Base-by-base conservation (phyloP, 805 yeast species). In the Pichia sporocuriosa region DNA sequence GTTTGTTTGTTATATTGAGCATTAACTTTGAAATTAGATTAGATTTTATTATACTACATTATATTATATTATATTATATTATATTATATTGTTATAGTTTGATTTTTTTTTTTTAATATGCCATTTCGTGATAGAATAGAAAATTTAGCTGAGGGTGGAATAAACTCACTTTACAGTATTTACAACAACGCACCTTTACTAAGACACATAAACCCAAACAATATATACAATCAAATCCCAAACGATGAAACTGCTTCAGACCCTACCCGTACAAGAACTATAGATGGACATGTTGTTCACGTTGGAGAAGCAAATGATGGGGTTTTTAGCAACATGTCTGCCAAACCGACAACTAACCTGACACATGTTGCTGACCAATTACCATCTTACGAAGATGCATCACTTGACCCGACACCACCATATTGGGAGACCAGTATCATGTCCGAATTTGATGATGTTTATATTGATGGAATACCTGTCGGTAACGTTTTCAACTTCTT, bases 321-420 rank as follows among this genome's bases (percentile, higher is more conserved):
- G 10, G 98, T 93, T 3, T 93, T 93, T 62, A 79, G 93, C 38
- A 93, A 93, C 61, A 61, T 93, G 52, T 75, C 84, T 53, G 97
- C 97, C 3, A 90, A 89, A 56, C 96, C 96, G 5, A 45, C 58
- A 0, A 40, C 43, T 3, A 90, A 81, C 36, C 57, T 72, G 0
- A 56, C 60, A 15, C 57, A 58, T 31, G 61, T 67, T 10, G 89
- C 82, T 45, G 67, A 67, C 25, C 81, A 85, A 30, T 73, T 78
- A 17, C 97, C 97, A 3, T 71, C 95, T 0, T 93, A 93, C 63
- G 96, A 86, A 43, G 97, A 89, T 57, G 97, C 96, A 0, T 86
- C 96, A 0, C 83, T 87, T 3, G 98, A 93, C 58, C 76, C 93
- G 13, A 79, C 94, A 0, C 98, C 98, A 0, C 95, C 96, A 30